Percentiles rank a stretch among this genome's conserved stretches.
These are phyloP conservation scores for Perkinsus marinus DNA, from an alignment of 169 alveolate genomes.

Conservation along the genomic window DNA sequence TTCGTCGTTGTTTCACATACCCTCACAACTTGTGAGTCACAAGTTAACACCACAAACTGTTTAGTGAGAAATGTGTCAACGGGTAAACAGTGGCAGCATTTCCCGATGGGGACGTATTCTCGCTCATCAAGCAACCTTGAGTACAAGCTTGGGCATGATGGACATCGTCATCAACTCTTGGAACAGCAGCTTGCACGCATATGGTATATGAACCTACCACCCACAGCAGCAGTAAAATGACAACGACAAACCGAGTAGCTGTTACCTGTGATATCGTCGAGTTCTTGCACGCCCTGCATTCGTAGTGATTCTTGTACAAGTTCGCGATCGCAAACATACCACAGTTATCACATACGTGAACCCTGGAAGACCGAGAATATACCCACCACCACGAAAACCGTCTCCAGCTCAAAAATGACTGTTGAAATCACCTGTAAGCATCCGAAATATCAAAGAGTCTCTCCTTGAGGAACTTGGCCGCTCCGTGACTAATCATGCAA, in stretches of 20 bases:
- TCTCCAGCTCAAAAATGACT: background rate
- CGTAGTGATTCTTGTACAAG: slow-evolving; percentile 65
- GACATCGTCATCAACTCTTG: slow-evolving; percentile 98
- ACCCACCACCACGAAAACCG: background rate
- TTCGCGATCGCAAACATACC: slow-evolving; percentile 86
- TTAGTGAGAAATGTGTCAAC: background rate
- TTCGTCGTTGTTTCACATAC: too few relatives aligned
- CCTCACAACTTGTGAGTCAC: too few relatives aligned
- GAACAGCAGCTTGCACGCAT: slow-evolving; percentile 91
- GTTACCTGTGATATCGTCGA: slow-evolving; percentile 74
- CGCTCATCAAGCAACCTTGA: slow-evolving; percentile 23
- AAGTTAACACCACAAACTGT: background rate
- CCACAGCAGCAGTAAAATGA: background rate
- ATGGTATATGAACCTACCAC: slow-evolving; percentile 90
- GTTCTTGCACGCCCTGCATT: slow-evolving; percentile 79
- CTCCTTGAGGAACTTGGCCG: slow-evolving; percentile 97
- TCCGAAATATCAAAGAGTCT: slow-evolving; percentile 95
- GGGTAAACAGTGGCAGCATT: background rate
- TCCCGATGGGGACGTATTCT: background rate
- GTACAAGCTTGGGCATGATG: slow-evolving; percentile 83
- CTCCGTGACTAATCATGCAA: slow-evolving; percentile 99
- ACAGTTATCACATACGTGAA: slow-evolving; percentile 93
- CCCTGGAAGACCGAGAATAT: slow-evolving; percentile 37
- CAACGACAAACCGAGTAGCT: slow-evolving; percentile 65
- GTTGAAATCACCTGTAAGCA: slow-evolving; percentile 51